Evolutionary conservation across 2,329 filamentous ascomycete genomes (phyloP).

Genomic region (Phyllosticta paracitricarpa): DNA sequence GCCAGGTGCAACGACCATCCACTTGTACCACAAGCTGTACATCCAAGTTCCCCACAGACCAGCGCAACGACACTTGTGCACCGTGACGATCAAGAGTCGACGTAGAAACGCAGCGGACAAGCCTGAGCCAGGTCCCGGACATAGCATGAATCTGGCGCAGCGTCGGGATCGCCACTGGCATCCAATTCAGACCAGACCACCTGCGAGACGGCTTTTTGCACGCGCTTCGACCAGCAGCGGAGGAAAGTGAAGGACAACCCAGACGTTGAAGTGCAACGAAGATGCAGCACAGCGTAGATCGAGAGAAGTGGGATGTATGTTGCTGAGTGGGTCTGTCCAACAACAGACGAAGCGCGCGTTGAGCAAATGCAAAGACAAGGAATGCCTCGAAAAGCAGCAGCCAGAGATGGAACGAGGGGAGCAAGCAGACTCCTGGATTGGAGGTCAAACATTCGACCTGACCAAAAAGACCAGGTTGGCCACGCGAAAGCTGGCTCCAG

Average conservation of each 20-base stretch:
- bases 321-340: not conserved
- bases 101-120: not conserved
- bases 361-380: no score
- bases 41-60: not conserved
- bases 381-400: no score
- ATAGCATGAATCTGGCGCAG: not conserved
- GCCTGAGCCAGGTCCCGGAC: not conserved
- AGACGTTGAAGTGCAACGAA: not conserved
- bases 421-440: no score
- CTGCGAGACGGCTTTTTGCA: not conserved
- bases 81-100: not conserved
- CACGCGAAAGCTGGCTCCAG: not conserved
- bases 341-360: not conserved
- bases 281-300: not conserved
- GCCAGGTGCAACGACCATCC: not conserved
- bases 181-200: not conserved
- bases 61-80: not conserved
- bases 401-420: no score
- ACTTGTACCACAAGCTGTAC: not conserved
- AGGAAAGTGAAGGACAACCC: not conserved
- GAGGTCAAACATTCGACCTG: no score
- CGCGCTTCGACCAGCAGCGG: not conserved
- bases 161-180: not conserved
- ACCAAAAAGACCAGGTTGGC: no score
- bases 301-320: not conserved